Percentiles rank a stretch among this genome's conserved stretches.
Conservation (phyloP, 805 yeast species). For the Yarrowia sp. region DNA sequence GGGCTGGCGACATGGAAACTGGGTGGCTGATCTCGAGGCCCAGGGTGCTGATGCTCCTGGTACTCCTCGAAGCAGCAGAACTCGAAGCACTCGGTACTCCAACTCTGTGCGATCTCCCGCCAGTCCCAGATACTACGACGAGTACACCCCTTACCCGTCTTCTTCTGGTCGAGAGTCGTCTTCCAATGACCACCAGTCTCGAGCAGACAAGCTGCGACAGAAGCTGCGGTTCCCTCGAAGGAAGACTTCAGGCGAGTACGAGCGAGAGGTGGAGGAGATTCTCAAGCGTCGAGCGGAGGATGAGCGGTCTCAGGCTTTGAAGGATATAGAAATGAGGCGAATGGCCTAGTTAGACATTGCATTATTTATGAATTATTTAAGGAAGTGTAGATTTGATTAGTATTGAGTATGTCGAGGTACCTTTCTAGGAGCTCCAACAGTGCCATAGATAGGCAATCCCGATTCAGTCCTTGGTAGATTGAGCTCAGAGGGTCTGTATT, state of each 20-base stretch:
- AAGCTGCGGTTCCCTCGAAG: constrained; percentile 46
- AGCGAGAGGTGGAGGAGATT: constrained; percentile 51
- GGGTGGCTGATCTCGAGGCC: constrained; percentile 38
- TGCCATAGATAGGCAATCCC: constrained; percentile 8
- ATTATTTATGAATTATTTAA: constrained; percentile 15
- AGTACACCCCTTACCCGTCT: constrained; percentile 17
- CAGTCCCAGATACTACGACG: constrained; percentile 24
- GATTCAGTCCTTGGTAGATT: constrained; percentile 6
- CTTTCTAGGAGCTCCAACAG: not conserved
- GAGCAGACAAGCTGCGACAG: constrained; percentile 43
- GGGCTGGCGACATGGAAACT: constrained; percentile 37
- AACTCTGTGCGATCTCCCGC: constrained; percentile 28
- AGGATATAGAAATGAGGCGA: constrained; percentile 36
- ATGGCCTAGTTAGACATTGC: constrained; percentile 39
- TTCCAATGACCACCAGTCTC: constrained; percentile 4
- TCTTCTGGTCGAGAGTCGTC: constrained; percentile 23
- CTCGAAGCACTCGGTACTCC: constrained; percentile 27
- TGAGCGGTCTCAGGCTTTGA: constrained; percentile 31
- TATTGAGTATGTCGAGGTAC: not conserved
- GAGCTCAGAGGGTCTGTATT: not conserved
- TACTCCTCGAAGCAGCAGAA: constrained; percentile 37
- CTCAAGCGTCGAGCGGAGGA: constrained; percentile 51
- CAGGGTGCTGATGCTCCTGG: constrained; percentile 18
- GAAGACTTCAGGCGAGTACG: constrained; percentile 48
- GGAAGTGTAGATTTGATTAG: not conserved